Percentiles rank a stretch among this genome's conserved stretches.
These are phyloP conservation scores for Asterionellopsis glacialis DNA, from an alignment of 108 stramenopile genomes.

Conservation along the genomic window DNA sequence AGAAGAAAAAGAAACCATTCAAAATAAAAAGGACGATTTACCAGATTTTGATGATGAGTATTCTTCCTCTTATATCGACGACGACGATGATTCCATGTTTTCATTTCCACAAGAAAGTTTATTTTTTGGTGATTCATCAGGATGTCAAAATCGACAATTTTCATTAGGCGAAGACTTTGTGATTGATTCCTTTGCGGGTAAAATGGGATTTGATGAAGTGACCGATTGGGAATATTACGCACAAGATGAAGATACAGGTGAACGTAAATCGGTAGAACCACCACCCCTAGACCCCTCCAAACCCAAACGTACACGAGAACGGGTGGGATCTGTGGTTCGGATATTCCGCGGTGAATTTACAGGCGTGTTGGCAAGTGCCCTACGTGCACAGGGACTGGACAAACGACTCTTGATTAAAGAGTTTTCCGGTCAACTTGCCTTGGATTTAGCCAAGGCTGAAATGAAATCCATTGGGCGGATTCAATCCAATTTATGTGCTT, in stretches of 20 bases:
- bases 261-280: slow-evolving; percentile 46
- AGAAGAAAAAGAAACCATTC: background rate
- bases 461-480: slow-evolving; percentile 33
- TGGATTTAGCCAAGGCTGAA: slow-evolving; percentile 48
- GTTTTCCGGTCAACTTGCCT: slow-evolving; percentile 53
- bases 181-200: slow-evolving; percentile 61
- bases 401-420: slow-evolving; percentile 69
- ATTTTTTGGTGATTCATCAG: slow-evolving; percentile 34
- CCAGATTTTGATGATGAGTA: background rate
- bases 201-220: slow-evolving; percentile 58
- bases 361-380: slow-evolving; percentile 37
- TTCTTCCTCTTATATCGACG: background rate
- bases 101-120: slow-evolving; percentile 7
- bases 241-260: slow-evolving; percentile 27
- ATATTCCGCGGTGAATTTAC: slow-evolving; percentile 68
- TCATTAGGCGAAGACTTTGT: slow-evolving; percentile 61
- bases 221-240: slow-evolving; percentile 76
- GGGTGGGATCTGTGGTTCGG: slow-evolving; percentile 72
- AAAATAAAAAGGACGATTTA: slow-evolving; percentile 1
- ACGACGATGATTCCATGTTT: slow-evolving; percentile 2
- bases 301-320: slow-evolving; percentile 58
- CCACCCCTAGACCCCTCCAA: slow-evolving; percentile 63
- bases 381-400: slow-evolving; percentile 62
- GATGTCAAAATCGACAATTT: slow-evolving; percentile 51
- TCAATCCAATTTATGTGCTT: slow-evolving; percentile 45